Base-by-base conservation (phyloP, 2,329 filamentous ascomycete species). In the Chaetothyriales sp. region DNA sequence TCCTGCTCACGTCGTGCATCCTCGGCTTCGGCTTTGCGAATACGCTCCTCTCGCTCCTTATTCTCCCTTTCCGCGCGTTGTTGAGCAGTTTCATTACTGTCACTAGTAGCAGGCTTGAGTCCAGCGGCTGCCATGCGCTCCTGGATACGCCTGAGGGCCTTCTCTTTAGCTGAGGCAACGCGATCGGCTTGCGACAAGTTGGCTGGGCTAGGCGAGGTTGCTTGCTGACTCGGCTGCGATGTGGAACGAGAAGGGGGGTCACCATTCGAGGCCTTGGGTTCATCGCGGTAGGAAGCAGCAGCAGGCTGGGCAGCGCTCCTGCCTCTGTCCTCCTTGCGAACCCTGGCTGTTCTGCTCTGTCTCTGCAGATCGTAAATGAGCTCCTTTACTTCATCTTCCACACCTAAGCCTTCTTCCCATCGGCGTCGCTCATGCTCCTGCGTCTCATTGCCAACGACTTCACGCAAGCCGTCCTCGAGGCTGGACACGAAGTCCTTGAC, bases 311-410 rank as follows among this genome's bases (percentile, higher is more conserved):
- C 57, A 44, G 62, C 55, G 70, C 75, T 54, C 80, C 81, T 63
- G 77, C 79, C 47, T 72, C 69, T 53, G 68, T 80, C 78, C 63
- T 81, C 75, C 56, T 76, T 77, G 49, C 79, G 71, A 52, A 93
- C 70, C 53, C 82, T 81, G 49, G 86, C 75, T 56, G 86, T 76
- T 57, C 88, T 80, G 65, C 87, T 93, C 55, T 82, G 85, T 54
- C 90, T 81, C 65, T 95, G 89, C 49, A 98, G 72, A 59, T 96
- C 92, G 64, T 92, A 96, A 65, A 98, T 98, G 67, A 98, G 96
- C 63, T 98, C 92, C 62, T 88, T 86, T 55, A 96, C 84, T 62
- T 95, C 88, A 62, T 98, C 90, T 64, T 98, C 92, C 25, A 98
- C 92, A 25, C 92, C 92, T 39, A 98, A 75, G 8, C 81, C 92